Conservation (phyloP, 495 filamentous ascomycete species). For the Daldinia loculata region DNA sequence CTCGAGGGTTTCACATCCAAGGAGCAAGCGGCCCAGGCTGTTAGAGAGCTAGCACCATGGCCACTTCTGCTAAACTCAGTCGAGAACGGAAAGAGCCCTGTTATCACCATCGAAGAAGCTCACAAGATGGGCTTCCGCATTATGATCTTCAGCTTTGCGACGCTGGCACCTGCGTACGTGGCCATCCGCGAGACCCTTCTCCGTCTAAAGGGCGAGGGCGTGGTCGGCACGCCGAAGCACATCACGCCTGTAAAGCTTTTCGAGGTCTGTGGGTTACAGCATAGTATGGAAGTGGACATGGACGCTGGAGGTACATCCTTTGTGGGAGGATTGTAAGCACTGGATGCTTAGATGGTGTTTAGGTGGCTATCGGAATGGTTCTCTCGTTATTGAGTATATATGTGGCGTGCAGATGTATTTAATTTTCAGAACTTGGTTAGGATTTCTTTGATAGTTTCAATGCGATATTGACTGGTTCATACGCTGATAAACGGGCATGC, state of each 20-base stretch:
- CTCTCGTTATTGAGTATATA: not conserved
- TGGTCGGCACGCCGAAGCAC: constrained; percentile 57
- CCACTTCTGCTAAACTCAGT: constrained; percentile 73
- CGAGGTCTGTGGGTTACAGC: constrained; percentile 64
- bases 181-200: constrained; percentile 59
- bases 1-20: constrained; percentile 69
- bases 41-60: constrained; percentile 64
- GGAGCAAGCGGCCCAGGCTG: constrained; percentile 61
- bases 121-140: constrained; percentile 70
- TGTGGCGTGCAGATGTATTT: not conserved
- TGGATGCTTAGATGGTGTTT: not conserved
- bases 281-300: constrained; percentile 65
- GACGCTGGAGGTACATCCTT: constrained; percentile 59
- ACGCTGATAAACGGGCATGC: no score
- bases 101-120: constrained; percentile 65
- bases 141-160: constrained; percentile 68
- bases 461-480: not conserved
- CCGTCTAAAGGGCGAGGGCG: constrained; percentile 58
- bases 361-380: not conserved
- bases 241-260: constrained; percentile 50
- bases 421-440: not conserved
- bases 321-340: constrained; percentile 20
- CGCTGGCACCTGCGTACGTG: constrained; percentile 61
- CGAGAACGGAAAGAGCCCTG: constrained; percentile 66
- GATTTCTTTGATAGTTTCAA: not conserved